phyloP scores from a whole-genome alignment of 2,329 filamentous ascomycete genomes.

The Alternaria tenuissima region DNA sequence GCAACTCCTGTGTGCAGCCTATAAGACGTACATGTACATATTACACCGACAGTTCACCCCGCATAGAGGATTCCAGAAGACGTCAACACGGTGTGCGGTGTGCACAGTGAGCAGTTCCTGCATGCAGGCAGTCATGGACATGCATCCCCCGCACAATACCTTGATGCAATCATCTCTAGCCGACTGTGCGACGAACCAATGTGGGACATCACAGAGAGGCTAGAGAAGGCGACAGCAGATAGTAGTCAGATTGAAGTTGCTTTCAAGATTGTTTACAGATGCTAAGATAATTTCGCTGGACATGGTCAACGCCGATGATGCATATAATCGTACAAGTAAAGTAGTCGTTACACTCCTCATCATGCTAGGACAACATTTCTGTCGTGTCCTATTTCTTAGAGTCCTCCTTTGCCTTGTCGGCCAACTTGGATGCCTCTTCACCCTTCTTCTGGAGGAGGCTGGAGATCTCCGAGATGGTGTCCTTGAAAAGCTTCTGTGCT shows the following conservation, averaged over 20 bases:
- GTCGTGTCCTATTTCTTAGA: slow-evolving; percentile 39
- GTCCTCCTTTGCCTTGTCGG: slow-evolving; percentile 47
- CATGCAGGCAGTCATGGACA: slow-evolving; percentile 24
- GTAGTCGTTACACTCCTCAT: slow-evolving; percentile 2
- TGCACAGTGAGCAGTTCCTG: slow-evolving; percentile 23
- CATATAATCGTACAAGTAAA: slow-evolving; percentile 18
- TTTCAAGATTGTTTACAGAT: background rate
- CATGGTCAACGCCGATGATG: slow-evolving; percentile 12
- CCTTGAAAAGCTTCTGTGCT: slow-evolving; percentile 73
- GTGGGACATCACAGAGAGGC: background rate
- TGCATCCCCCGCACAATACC: slow-evolving; percentile 7
- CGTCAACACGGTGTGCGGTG: slow-evolving; percentile 24
- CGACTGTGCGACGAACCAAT: background rate
- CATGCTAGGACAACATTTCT: no score
- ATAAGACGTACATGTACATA: slow-evolving; percentile 8
- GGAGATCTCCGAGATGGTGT: slow-evolving; percentile 56
- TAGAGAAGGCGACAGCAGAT: background rate
- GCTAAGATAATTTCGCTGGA: slow-evolving; percentile 1
- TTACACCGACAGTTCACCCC: slow-evolving; percentile 18
- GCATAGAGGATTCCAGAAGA: slow-evolving; percentile 14
- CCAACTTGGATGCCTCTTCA: slow-evolving; percentile 42
- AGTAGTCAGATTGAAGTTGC: background rate
- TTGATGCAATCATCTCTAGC: slow-evolving; percentile 3
- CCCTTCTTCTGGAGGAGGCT: slow-evolving; percentile 48
- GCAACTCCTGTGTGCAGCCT: slow-evolving; percentile 6